Evolutionary conservation across 192 early-diverging fungal genomes (phyloP), one percentile per base, ranked within the genome.

Genomic region (Coemansia sp.): DNA sequence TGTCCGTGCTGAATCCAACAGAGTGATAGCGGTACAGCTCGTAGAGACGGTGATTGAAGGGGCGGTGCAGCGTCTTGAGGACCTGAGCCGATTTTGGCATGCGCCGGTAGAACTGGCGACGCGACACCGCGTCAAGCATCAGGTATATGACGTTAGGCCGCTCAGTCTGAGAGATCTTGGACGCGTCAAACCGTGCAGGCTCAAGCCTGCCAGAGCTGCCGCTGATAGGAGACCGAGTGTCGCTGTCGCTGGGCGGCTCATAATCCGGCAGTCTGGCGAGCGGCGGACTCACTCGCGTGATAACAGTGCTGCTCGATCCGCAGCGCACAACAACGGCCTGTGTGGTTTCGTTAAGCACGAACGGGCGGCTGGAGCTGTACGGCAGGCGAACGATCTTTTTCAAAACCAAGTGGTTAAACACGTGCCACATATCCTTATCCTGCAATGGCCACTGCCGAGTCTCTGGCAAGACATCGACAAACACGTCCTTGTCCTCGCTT

Each of bases 1-100:
- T 77, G n/a, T 85, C 62, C 0, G 86, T 86, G 70, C 83, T 86
- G 38, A 84, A 74, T 2, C 85, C 86, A 0, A 86, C 69, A 0
- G 85, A 70, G 36, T 85, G 80, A 57, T 86, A 84, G 3, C 86
- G 71, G 51, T 77, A 87, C 1, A 87, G 79, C 67, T 87, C 85
- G 11, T 65, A 78, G 11, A 87, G 47, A 0, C 70, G 73, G 2
- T 67, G 62, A 2, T 17, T 46, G 7, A 73, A 66, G 0, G 80
- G 69, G 1, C 70, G 64, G 38, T 87, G 75, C 2, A 85, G 24
- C 3, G 46, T 54, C 6, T 35, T 56, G 6, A 87, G 53, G 0
- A 65, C 63, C 2, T 63, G 25, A 8, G 77, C 71, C 0, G 85
- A 77, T 24, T 83, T 85, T 59, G 77, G 75, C 59, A 87, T 64